Base-by-base conservation (phyloP, 2,329 filamentous ascomycete genomes). In the Verticillium isaacii region DNA sequence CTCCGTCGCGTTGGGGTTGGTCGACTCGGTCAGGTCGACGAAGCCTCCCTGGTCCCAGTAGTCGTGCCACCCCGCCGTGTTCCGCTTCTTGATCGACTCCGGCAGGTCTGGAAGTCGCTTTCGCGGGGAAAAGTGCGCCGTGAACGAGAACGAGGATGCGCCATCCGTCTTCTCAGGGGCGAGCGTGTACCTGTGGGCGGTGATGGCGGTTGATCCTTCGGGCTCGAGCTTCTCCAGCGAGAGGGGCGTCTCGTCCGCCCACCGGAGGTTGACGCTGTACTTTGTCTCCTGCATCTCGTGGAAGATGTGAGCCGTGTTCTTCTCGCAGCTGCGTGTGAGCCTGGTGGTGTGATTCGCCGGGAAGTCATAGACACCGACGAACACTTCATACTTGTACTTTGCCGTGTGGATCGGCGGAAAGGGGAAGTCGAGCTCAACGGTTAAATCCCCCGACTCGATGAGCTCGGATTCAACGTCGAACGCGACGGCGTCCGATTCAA, bases 351-450 rank as follows among this genome's bases (percentile, higher is more conserved):
- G 78, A 32, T 77, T 75, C 5, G 68, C 60, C 0, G 74, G 73
- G 19, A 75, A 76, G 19, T 78, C 72, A 32, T 76, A 78, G 5
- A 74, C 69, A 0, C 77, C 78, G 0, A 74, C 76, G 36, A 78
- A 80, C 12, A 77, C 75, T 57, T 80, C 74, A 32, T 77, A 80
- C 61, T 80, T 80, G 63, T 77, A 77, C n/a, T 71, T 70, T 3
- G 72, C 72, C 2, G 70, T 70, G 54, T 78, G 74, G 1, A 77
- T 69, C 1, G 75, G 75, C 0, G 75, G 76, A 52, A 78, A 80
- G 0, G 78, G 77, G 58, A 77, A 80, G 62, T 80, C 78, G 15
- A 80, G 64, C 23, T 78, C 75, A 5, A 78, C 67, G 0, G 70
- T 65, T 1, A 80, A 65, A 3, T 73, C 70, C 0, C 75, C 74